Base-by-base conservation (phyloP, 2,329 filamentous ascomycete species). In the Orbilia quercus region DNA sequence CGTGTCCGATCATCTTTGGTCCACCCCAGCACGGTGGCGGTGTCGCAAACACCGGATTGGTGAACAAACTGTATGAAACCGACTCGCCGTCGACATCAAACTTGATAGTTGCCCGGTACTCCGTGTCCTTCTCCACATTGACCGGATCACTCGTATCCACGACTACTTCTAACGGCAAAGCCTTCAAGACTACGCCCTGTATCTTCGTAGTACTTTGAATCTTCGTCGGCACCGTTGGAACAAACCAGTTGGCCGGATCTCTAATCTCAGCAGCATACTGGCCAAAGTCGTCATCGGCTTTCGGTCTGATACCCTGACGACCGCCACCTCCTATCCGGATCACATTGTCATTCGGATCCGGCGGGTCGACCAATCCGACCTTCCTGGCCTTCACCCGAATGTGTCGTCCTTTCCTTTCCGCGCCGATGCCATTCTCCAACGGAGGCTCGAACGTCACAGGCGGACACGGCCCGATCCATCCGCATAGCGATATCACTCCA, bases 381-480 rank as follows among this genome's bases (percentile, higher is more conserved):
- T 28, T 51, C 16, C 63, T 51, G 1, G 63, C 63, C 22, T 67
- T 67, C 1, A 67, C 44, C 16, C 62, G 42, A 14, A 65, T 50
- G 47, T 65, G 62, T 23, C 34, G 55, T 1, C 62, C 62, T 22
- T 65, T 48, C 31, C 28, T 65, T 9, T 50, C 40, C 7, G 7
- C 22, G 11, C 51, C 48, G 22, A 62, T 38, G 1, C 47, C 57
- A 7, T 55, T 48, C 12, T 28, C 23, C 18, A 62, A 48, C 44
- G 65, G 57, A 7, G 65, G 62, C 12, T 70, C 65, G 34, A 62
- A 60, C 0, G 18, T 50, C 7, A 63, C 48, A 5, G 65, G 48
- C 18, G 65, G 65, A 25, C 65, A 70, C 11, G 65, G 65, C 12
- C 65, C 65, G 18, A 70, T 70, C 57, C 65, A 70, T 50, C 65